phyloP scores from a whole-genome alignment of 352 stramenopile genomes.

The Salisapilia sapeloensis region DNA sequence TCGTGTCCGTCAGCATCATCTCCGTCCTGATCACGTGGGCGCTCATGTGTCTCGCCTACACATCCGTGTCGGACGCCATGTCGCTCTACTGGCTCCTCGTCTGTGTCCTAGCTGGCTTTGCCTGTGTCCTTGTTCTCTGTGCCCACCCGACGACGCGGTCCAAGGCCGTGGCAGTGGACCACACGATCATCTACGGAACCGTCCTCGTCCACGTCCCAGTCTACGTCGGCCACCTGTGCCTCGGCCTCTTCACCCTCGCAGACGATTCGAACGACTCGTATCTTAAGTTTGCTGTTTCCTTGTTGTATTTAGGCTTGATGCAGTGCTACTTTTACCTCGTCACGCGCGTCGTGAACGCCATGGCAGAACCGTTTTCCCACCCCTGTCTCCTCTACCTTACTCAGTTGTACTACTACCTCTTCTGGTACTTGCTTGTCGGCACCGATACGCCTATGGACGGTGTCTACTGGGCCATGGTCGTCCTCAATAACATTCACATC shows the following conservation, averaged over 20 bases:
- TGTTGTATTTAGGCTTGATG: constrained; percentile 65
- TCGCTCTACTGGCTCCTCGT: constrained; percentile 39
- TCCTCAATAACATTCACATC: constrained; percentile 76
- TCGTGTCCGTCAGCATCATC: neutral
- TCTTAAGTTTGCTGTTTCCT: constrained; percentile 59
- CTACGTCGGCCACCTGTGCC: constrained; percentile 67
- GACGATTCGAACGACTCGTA: constrained; percentile 14
- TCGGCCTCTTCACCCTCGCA: constrained; percentile 50
- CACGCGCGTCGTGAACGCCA: constrained; percentile 60
- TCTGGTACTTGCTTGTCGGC: constrained; percentile 77
- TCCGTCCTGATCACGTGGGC: constrained; percentile 31
- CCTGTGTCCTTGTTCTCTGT: constrained; percentile 42
- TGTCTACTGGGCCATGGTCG: constrained; percentile 70
- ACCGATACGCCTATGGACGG: constrained; percentile 63
- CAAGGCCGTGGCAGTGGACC: constrained; percentile 34
- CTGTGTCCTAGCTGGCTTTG: constrained; percentile 34
- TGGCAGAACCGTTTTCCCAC: constrained; percentile 67
- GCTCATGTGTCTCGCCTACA: constrained; percentile 59
- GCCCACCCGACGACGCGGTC: constrained; percentile 9
- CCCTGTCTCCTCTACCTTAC: constrained; percentile 70
- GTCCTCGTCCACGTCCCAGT: constrained; percentile 64
- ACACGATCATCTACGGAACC: constrained; percentile 52
- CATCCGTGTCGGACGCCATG: constrained; percentile 10
- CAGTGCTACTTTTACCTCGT: constrained; percentile 77
- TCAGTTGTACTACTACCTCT: constrained; percentile 79